Percentiles rank a stretch among this genome's conserved stretches.
Evolutionary conservation across 305 asterid genomes (phyloP).

Genomic region (Rubia tinctorum): DNA sequence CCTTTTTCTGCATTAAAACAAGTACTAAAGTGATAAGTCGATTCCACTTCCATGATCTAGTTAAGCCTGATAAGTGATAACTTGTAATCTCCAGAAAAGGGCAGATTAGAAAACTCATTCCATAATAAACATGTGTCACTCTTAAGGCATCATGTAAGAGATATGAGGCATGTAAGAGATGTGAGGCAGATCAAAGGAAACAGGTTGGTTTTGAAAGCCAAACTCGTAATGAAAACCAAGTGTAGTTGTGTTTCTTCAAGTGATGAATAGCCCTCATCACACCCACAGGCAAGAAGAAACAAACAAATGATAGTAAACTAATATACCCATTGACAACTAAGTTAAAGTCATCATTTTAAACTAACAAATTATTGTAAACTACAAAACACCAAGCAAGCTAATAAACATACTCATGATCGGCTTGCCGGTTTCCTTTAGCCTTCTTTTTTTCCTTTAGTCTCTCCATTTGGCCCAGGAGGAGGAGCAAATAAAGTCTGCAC

Average conservation of each 20-base stretch:
- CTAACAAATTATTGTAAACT: not conserved
- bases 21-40: slow-evolving; percentile 3
- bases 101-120: not conserved
- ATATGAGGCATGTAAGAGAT: too few relatives aligned
- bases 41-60: not conserved
- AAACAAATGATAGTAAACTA: not conserved
- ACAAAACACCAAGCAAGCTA: not conserved
- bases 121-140: too few relatives aligned
- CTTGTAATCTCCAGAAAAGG: not conserved
- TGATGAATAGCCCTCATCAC: not conserved
- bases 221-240: too few relatives aligned
- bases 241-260: not conserved
- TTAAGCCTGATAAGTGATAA: not conserved
- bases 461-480: slow-evolving; percentile 16
- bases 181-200: too few relatives aligned
- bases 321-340: slow-evolving; percentile 28
- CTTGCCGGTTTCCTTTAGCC: not conserved
- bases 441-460: not conserved
- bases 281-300: not conserved
- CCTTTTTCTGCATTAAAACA: slow-evolving; percentile 23
- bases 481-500: slow-evolving; percentile 20
- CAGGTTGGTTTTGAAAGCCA: too few relatives aligned
- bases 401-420: slow-evolving; percentile 33
- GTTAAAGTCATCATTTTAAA: slow-evolving; percentile 22
- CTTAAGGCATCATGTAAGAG: too few relatives aligned